Evolutionary conservation across 768 basidiomycete genomes (phyloP).

Genomic region (Rhodocollybia butyracea): DNA sequence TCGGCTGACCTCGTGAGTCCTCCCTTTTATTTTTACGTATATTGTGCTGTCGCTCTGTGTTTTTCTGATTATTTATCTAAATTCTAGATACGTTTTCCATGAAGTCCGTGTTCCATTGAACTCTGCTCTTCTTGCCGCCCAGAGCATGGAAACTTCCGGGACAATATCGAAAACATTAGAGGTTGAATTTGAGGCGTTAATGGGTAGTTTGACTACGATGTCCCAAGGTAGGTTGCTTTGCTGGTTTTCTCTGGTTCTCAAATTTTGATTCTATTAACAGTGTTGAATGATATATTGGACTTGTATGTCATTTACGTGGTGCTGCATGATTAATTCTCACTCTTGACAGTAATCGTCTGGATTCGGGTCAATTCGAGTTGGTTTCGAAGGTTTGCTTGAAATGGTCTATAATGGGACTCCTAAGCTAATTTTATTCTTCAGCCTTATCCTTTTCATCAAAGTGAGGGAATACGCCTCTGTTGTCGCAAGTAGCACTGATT

Average conservation of each 20-base stretch:
- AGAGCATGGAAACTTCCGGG: conserved; percentile 64
- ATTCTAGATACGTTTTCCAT: conserved; percentile 47
- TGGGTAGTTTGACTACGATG: conserved; percentile 71
- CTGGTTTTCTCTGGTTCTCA: neutral
- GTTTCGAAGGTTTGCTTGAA: conserved; percentile 32
- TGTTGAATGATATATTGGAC: conserved; percentile 63
- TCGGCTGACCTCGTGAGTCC: conserved; percentile 48
- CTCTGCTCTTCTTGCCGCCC: conserved; percentile 58
- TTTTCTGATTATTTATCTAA: neutral
- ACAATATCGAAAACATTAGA: conserved; percentile 51
- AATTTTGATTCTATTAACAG: conserved; percentile 25
- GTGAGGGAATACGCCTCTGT: neutral
- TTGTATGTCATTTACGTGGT: conserved; percentile 32
- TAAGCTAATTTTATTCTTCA: conserved; percentile 5
- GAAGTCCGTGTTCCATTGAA: conserved; percentile 60
- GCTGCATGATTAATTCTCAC: neutral
- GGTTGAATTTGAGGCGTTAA: conserved; percentile 66
- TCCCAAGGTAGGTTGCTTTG: conserved; percentile 44
- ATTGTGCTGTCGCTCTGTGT: neutral
- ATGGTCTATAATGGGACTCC: too few relatives aligned
- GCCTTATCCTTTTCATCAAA: conserved; percentile 61
- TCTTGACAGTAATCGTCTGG: conserved; percentile 55
- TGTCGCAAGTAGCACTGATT: too few relatives aligned
- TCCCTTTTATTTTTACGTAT: conserved; percentile 21
- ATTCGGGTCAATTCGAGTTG: conserved; percentile 65